Evolutionary conservation across 345 rosid genomes (phyloP).

Genomic region (Syzygium aqueum): DNA sequence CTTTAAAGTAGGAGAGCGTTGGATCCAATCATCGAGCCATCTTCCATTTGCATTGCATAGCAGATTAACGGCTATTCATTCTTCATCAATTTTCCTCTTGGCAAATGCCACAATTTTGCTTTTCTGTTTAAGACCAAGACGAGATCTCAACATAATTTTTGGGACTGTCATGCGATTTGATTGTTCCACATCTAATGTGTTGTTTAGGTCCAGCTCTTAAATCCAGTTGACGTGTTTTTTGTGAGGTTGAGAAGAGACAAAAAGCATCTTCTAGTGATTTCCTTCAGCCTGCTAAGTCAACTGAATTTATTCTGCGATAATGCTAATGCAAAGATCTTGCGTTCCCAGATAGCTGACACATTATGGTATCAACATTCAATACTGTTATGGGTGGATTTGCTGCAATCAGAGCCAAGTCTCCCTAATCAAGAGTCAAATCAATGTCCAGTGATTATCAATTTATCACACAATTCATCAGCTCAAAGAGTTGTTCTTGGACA

Average conservation of each 20-base stretch:
- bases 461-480: neutral
- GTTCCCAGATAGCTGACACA: neutral
- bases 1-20: neutral
- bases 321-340: neutral
- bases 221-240: neutral
- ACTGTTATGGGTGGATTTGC: neutral
- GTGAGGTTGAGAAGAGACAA: neutral
- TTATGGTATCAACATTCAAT: neutral
- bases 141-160: neutral
- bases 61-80: neutral
- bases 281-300: neutral
- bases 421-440: neutral
- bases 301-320: neutral
- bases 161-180: neutral
- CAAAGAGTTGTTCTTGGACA: neutral
- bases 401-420: neutral
- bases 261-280: neutral
- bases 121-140: neutral
- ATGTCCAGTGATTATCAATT: neutral
- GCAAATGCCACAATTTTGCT: neutral
- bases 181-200: neutral
- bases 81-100: neutral
- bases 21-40: neutral
- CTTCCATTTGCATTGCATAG: neutral
- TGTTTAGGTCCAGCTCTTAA: neutral